A percentile compares a stretch with the other conserved stretches of the same genome.
Evolutionary conservation across 306 rosid species (phyloP).

Genomic region (Trichosanthes cucumerina): DNA sequence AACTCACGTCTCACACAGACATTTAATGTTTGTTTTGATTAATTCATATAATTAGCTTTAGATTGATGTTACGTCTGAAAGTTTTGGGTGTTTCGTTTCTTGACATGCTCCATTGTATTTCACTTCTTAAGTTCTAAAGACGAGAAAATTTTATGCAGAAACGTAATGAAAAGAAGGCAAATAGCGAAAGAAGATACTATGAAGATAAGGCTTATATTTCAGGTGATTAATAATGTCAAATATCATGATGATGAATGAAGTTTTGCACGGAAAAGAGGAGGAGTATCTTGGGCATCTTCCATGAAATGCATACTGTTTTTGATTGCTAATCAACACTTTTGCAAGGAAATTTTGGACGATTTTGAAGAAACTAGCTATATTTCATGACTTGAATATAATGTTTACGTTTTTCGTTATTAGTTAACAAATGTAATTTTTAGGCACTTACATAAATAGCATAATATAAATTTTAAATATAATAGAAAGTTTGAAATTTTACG

Average conservation of each 20-base stretch:
- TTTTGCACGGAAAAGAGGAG: neutral
- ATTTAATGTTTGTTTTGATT: neutral
- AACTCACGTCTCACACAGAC: no score
- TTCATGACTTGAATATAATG: neutral
- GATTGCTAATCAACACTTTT: neutral
- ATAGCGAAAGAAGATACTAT: constrained; percentile 75
- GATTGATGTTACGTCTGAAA: neutral
- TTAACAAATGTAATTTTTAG: no score
- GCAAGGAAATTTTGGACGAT: neutral
- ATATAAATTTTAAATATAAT: no score
- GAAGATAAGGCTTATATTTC: constrained; percentile 47
- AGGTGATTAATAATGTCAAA: constrained; percentile 46
- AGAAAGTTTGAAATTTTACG: no score
- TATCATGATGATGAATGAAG: neutral
- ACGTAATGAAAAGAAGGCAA: constrained; percentile 82
- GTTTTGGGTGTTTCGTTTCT: neutral
- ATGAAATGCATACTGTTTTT: neutral
- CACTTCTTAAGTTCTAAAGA: neutral
- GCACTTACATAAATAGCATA: no score
- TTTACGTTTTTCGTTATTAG: neutral
- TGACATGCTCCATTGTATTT: neutral
- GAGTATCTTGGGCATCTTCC: neutral
- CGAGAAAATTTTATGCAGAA: constrained; percentile 31
- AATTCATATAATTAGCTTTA: neutral
- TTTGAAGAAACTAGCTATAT: neutral